Conservation (phyloP, 805 yeast species). For the Nakazawaea pomicola region DNA sequence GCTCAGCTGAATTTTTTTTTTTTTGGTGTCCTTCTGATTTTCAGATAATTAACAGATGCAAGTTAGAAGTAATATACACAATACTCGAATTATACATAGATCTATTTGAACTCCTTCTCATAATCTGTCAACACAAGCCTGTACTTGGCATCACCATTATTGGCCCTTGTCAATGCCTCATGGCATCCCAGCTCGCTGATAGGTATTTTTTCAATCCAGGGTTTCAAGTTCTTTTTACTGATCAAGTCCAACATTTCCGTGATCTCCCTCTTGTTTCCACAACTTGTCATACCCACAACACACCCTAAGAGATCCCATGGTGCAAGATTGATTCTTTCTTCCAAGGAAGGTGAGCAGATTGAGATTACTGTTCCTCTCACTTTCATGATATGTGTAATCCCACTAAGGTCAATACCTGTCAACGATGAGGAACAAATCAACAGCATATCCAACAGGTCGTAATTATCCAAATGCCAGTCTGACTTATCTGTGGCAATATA, state of each 20-base stretch:
- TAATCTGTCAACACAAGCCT: conserved; percentile 58
- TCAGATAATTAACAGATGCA: too few species aligned
- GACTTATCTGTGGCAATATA: conserved; percentile 43
- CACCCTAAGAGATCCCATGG: conserved; percentile 33
- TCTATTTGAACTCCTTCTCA: conserved; percentile 38
- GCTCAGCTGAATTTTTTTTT: too few species aligned
- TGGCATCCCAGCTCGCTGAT: conserved; percentile 48
- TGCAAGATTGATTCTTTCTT: conserved; percentile 25
- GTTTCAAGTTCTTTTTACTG: conserved; percentile 48
- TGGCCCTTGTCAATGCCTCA: conserved; percentile 50
- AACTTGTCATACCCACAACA: conserved; percentile 51
- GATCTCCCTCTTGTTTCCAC: conserved; percentile 63
- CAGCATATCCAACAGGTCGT: conserved; percentile 37
- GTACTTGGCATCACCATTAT: conserved; percentile 53
- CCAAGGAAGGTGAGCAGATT: conserved; percentile 20
- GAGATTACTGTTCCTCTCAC: conserved; percentile 23
- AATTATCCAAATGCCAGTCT: conserved; percentile 30
- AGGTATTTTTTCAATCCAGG: conserved; percentile 60
- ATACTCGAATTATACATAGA: too few species aligned
- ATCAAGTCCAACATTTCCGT: conserved; percentile 63
- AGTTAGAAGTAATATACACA: too few species aligned
- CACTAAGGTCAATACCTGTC: conserved; percentile 21
- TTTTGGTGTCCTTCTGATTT: too few species aligned
- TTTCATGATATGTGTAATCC: conserved; percentile 24
- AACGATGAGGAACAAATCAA: conserved; percentile 44